phyloP scores from a whole-genome alignment of 129 eudicot genomes.

The Smallanthus sonchifolius region DNA sequence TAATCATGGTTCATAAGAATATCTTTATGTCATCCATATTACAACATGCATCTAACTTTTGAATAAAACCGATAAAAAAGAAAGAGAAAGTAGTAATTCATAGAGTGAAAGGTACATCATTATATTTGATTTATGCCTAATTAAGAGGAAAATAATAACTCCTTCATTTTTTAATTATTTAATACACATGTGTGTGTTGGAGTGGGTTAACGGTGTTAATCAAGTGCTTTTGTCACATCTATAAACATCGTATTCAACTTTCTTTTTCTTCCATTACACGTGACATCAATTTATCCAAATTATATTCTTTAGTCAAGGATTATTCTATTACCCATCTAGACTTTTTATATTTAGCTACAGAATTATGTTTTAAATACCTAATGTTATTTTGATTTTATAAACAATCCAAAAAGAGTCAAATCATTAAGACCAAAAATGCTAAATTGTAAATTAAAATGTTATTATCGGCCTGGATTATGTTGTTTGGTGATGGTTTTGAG shows the following conservation, averaged over 20 bases:
- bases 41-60: neutral
- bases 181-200: neutral
- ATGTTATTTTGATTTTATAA: neutral
- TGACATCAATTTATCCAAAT: neutral
- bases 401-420: neutral
- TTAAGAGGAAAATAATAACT: too few relatives aligned
- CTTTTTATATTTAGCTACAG: neutral
- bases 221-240: conserved; percentile 14
- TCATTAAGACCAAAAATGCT: neutral
- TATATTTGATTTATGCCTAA: too few relatives aligned
- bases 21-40: neutral
- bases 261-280: conserved; percentile 14
- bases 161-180: neutral
- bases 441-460: neutral
- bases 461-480: neutral
- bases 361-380: neutral
- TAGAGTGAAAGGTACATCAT: too few relatives aligned
- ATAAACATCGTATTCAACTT: conserved; percentile 25
- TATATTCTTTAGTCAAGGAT: neutral
- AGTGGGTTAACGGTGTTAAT: conserved; percentile 13
- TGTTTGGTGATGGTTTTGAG: neutral
- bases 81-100: too few relatives aligned
- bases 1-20: neutral
- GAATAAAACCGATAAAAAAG: too few relatives aligned
- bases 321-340: neutral